Evolutionary conservation across 768 basidiomycete genomes (phyloP).

Genomic region (Guyanaporus albipodus): DNA sequence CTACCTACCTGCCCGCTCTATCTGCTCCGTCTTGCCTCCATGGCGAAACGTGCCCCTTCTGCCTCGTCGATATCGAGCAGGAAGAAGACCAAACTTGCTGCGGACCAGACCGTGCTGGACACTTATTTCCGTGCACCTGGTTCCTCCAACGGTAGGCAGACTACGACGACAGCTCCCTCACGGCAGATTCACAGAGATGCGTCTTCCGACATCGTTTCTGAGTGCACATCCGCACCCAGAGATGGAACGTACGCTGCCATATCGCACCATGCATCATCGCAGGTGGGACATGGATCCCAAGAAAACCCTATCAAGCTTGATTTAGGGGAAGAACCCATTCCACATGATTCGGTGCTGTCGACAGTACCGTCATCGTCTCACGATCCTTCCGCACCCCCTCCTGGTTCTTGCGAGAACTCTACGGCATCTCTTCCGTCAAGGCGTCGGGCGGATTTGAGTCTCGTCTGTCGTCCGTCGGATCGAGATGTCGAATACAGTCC

Average conservation of each 20-base stretch:
- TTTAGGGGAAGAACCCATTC: conserved; percentile 15
- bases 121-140: conserved; percentile 23
- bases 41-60: conserved; percentile 19
- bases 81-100: conserved; percentile 21
- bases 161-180: conserved; percentile 10
- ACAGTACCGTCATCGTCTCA: conserved; percentile 11
- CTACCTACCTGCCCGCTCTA: conserved; percentile 11
- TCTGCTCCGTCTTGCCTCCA: conserved; percentile 8
- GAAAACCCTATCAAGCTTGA: conserved; percentile 25
- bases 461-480: conserved; percentile 24
- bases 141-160: conserved; percentile 12
- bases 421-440: conserved; percentile 8
- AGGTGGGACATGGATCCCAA: conserved; percentile 23
- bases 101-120: conserved; percentile 21
- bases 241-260: conserved; percentile 1
- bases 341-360: conserved; percentile 4
- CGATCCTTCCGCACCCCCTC: conserved; percentile 11
- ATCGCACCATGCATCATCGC: conserved; percentile 10
- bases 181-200: conserved; percentile 14
- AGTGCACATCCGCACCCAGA: conserved; percentile 9
- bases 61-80: conserved; percentile 7
- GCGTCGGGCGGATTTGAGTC: conserved; percentile 6
- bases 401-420: conserved; percentile 3
- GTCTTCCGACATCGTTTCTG: conserved; percentile 16
- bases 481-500: conserved; percentile 27